Conservation (phyloP, 805 yeast species). For the Lipomyces yamadae region DNA sequence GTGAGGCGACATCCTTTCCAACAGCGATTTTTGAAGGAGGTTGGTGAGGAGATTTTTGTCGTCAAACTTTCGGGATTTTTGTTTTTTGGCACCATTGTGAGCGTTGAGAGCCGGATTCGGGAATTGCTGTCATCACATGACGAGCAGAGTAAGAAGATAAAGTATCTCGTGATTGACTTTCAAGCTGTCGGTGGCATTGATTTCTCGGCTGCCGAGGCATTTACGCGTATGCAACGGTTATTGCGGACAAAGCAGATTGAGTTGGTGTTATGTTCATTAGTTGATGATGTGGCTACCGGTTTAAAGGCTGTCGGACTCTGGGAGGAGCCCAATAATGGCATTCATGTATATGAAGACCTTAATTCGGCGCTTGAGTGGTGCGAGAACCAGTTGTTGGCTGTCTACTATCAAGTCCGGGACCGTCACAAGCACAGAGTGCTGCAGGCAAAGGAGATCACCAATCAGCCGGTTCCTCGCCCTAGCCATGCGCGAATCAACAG, state of each 20-base stretch:
- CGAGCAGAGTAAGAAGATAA: slow-evolving; percentile 56
- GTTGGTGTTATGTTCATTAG: slow-evolving; percentile 77
- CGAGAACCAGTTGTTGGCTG: slow-evolving; percentile 81
- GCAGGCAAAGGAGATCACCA: background rate
- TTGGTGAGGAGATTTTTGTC: slow-evolving; percentile 89
- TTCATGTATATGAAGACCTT: slow-evolving; percentile 73
- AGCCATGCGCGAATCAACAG: background rate
- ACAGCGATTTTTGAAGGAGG: slow-evolving; percentile 78
- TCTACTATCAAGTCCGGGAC: slow-evolving; percentile 55
- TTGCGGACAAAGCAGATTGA: slow-evolving; percentile 70
- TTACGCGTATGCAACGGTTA: slow-evolving; percentile 81
- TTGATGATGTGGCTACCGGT: slow-evolving; percentile 67
- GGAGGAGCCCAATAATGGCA: slow-evolving; percentile 50
- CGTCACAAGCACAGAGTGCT: slow-evolving; percentile 20
- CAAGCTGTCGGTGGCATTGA: slow-evolving; percentile 79
- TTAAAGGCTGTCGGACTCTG: slow-evolving; percentile 84
- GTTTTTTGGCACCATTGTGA: slow-evolving; percentile 94
- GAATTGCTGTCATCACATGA: slow-evolving; percentile 61
- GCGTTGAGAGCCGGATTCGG: slow-evolving; percentile 78
- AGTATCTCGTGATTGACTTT: slow-evolving; percentile 83
- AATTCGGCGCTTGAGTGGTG: slow-evolving; percentile 96
- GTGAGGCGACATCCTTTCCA: slow-evolving; percentile 90
- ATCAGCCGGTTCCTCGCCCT: background rate
- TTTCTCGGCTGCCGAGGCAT: slow-evolving; percentile 95
- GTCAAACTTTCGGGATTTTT: slow-evolving; percentile 85